These are phyloP conservation scores for Phanerochaete sordida DNA, from an alignment of 768 basidiomycete species.

Conservation along the genomic window DNA sequence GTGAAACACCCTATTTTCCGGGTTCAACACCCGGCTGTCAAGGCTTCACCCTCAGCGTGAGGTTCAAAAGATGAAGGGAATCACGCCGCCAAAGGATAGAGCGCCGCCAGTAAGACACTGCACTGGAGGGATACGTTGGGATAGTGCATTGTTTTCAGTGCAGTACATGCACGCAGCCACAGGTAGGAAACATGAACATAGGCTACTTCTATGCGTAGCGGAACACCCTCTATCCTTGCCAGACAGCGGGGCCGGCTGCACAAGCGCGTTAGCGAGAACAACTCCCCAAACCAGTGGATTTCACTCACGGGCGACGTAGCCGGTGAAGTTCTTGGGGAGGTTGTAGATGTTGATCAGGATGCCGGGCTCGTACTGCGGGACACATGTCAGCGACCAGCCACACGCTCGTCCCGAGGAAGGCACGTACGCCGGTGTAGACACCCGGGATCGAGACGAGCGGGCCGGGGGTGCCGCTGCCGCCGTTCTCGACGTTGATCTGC, in stretches of 20 bases:
- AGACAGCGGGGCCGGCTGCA: conserved; percentile 22
- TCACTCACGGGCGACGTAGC: conserved; percentile 20
- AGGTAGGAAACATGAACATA: too few species aligned
- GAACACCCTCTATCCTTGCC: conserved; percentile 14
- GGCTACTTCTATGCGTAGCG: too few species aligned
- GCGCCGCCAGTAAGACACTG: too few species aligned
- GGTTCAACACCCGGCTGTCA: too few species aligned
- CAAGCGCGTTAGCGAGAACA: not conserved
- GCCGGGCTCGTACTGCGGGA: conserved; percentile 22
- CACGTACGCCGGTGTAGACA: conserved; percentile 28
- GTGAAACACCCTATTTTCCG: too few species aligned
- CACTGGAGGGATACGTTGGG: too few species aligned
- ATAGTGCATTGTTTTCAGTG: too few species aligned
- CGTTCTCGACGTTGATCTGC: conserved; percentile 30
- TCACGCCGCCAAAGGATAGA: too few species aligned
- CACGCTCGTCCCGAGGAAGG: not conserved
- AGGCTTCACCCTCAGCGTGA: too few species aligned
- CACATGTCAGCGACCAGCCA: not conserved
- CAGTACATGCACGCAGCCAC: too few species aligned
- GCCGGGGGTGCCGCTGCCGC: conserved; percentile 29
- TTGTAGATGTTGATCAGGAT: conserved; percentile 28
- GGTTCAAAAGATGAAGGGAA: too few species aligned
- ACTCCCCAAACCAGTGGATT: not conserved
- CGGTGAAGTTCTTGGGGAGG: conserved; percentile 20
- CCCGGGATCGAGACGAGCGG: conserved; percentile 31